Conservation (phyloP, 2,329 filamentous ascomycete species). For the Phyllosticta capitalensis region DNA sequence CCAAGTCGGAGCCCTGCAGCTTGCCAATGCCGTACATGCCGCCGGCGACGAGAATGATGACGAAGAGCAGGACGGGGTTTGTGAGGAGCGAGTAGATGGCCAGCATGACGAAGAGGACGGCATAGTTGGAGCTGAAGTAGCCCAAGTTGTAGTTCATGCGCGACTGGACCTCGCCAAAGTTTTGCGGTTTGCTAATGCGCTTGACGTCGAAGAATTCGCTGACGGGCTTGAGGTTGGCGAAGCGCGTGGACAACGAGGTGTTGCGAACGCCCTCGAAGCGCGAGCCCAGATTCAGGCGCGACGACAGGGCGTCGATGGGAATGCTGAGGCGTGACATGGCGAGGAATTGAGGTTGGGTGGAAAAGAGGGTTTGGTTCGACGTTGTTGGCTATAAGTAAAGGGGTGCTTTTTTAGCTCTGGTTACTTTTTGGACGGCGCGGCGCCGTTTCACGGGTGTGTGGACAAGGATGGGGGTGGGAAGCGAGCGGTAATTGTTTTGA, state of each 20-base stretch:
- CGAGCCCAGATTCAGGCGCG: conserved; percentile 70
- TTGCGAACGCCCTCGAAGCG: conserved; percentile 77
- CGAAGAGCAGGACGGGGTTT: conserved; percentile 78
- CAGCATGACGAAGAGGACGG: conserved; percentile 85
- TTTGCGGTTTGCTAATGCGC: conserved; percentile 85
- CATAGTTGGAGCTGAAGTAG: conserved; percentile 98
- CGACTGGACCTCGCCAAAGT: conserved; percentile 82
- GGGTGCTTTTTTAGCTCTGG: conserved; percentile 1
- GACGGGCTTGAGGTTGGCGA: conserved; percentile 84
- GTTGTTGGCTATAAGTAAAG: neutral
- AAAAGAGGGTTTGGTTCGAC: neutral
- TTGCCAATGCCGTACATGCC: conserved; percentile 90
- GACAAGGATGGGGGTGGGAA: neutral
- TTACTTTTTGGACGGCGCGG: neutral
- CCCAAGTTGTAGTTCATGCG: conserved; percentile 94
- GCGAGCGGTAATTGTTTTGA: neutral
- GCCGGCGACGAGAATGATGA: conserved; percentile 76
- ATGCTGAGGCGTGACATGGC: conserved; percentile 83
- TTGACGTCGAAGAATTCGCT: conserved; percentile 95
- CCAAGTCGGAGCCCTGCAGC: conserved; percentile 78
- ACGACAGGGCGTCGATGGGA: conserved; percentile 59
- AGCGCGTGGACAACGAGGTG: conserved; percentile 69
- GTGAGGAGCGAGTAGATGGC: conserved; percentile 91
- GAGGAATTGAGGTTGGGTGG: neutral
- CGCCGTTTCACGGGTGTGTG: neutral